Base-by-base conservation (phyloP, 306 rosid genomes). In the Alnus rubra region DNA sequence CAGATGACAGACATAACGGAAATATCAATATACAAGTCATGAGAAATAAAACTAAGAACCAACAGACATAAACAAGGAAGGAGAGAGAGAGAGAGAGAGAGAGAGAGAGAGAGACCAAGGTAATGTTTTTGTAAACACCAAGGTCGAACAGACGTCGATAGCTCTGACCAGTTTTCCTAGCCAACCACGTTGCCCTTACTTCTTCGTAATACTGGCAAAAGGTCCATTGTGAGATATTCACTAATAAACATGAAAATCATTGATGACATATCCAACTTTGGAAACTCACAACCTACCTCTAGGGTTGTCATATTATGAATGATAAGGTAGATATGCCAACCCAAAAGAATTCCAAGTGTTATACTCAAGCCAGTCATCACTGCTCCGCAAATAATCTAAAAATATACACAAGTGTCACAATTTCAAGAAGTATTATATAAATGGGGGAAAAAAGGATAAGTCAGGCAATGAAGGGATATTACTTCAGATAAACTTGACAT, bases 271-370 rank as follows among this genome's bases (percentile, higher is more conserved):
- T 73, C 50, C 76, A 74, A 49, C 35, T 58, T 56, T 71, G 14
- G 74, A 73, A 85, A 53, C 48, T 68, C 11, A 69, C 71, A 83
- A 19, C 87, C 23, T 47, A 90, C 98, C 98, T 94, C 98, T 78
- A 92, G 89, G 81, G 98, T 94, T 77, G 97, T 90, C 97, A 88
- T 88, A 73, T 94, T 94, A 28, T 78, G 92, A 84, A 88, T 85
- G 73, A 84, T 78, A 71, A 94, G 97, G 88, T 92, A 94, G 85
- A 88, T 67, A 87, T 92, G 96, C 98, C 98, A 94, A 74, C 90
- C 93, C 73, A 82, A 77, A 70, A 94, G 94, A 76, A 92, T 88
- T 63, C 85, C 87, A 47, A 94, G 91, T 44, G 85, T 90, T 60
- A 71, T 31, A 74, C 89, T 88, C 94, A 92, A 84, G 62, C 75